These are phyloP conservation scores for Decorospora gaudefroyi DNA, from an alignment of 2,329 filamentous ascomycete species.

Conservation along the genomic window DNA sequence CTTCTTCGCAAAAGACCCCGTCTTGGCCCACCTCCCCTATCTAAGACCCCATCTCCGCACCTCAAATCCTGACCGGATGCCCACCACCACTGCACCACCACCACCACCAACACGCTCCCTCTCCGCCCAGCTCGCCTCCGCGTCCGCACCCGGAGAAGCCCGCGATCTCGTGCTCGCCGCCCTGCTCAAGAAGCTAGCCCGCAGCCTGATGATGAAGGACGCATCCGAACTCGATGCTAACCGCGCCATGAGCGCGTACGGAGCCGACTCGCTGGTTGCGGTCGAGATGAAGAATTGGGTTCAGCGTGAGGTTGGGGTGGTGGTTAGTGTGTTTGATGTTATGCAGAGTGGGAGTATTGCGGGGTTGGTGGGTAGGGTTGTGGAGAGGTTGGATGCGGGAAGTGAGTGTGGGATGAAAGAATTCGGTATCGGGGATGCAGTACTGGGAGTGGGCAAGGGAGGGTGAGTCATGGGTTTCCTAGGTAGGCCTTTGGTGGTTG, in stretches of 20 bases:
- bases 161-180: constrained; percentile 9
- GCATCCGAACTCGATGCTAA: constrained; percentile 19
- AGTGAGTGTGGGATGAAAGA: too few species aligned
- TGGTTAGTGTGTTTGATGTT: constrained; percentile 31
- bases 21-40: constrained; percentile 14
- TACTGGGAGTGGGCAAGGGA: too few species aligned
- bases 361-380: constrained; percentile 10
- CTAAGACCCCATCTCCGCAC: constrained; percentile 13
- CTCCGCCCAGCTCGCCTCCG: constrained; percentile 7
- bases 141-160: background rate
- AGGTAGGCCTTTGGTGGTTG: too few species aligned
- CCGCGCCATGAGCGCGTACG: constrained; percentile 18
- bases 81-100: background rate
- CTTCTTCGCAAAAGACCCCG: constrained; percentile 14
- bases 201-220: constrained; percentile 22
- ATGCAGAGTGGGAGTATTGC: constrained; percentile 19
- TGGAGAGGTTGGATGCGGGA: constrained; percentile 3
- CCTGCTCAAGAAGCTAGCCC: constrained; percentile 18
- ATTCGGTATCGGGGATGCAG: too few species aligned
- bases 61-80: background rate
- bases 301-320: constrained; percentile 14
- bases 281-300: constrained; percentile 36
- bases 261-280: constrained; percentile 33
- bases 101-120: background rate
- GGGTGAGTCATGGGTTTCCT: too few species aligned